Evolutionary conservation across 169 alveolate species (phyloP), one percentile per base, ranked within the genome.

Genomic region (Besnoitia besnoiti): DNA sequence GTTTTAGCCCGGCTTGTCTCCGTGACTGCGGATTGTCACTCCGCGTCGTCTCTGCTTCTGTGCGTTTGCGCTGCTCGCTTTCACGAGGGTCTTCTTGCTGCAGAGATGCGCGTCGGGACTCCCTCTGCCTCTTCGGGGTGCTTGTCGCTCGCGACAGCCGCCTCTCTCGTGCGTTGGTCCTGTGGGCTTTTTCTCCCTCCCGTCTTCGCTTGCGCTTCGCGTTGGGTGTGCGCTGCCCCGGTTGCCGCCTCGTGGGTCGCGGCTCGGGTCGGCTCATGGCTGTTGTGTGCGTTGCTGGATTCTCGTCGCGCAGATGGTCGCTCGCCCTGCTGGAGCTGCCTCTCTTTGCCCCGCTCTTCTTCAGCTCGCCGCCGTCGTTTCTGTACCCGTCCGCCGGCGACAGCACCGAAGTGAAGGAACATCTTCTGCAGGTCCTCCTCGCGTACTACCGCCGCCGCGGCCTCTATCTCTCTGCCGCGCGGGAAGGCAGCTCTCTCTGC

Each of bases 391-490:
- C 92, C 3, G 88, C 85, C 4, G 75, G 77, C 44, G 92, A 89
- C 87, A 77, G 85, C 75, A 77, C 88, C 37, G 33, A 0, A 12
- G 92, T 75, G 50, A 67, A 89, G 55, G 92, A 89, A 55, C 92
- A 89, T 24, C 87, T 89, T 7, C 77, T 89, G 50, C 92, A 89
- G 76, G 49, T 79, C 1, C 59, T 89, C 44, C 88, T 89, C 33
- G 61, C 73, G 77, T 79, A 35, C 92, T 89, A 79, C 92, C 59
- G 85, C 79, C 79, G 85, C 59, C 40, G 91, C 75, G 55, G 85
- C 49, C 59, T 19, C 46, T 73, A 73, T 73, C 82, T 73, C n/a
- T n/a, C 82, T 12, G 46, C 46, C 16, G 46, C 82, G 67, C 27
- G 12, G 67, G 39, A 67, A n/a, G 4, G 39, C n/a, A 5, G 39